Percentiles rank a stretch among this genome's conserved stretches.
Evolutionary conservation across 805 yeast species (phyloP).

Genomic region (Sugiyamaella chiloensis): DNA sequence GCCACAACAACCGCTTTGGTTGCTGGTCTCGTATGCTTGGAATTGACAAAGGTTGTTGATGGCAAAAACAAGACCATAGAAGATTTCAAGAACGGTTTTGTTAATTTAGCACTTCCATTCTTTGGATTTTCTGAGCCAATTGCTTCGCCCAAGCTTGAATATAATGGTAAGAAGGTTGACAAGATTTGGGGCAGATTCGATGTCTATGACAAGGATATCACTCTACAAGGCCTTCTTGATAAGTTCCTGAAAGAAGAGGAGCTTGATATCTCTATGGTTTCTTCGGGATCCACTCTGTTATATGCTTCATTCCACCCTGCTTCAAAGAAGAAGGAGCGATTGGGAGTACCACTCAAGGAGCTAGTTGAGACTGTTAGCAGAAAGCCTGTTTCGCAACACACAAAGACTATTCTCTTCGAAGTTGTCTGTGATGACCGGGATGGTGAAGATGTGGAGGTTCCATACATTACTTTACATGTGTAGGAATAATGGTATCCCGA

Average conservation of each 20-base stretch:
- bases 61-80: conserved; percentile 66
- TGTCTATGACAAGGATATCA: conserved; percentile 51
- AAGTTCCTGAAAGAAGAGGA: conserved; percentile 81
- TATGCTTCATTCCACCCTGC: conserved; percentile 95
- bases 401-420: conserved; percentile 78
- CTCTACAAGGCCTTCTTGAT: conserved; percentile 68
- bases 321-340: conserved; percentile 78
- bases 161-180: conserved; percentile 76
- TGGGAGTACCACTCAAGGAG: conserved; percentile 62
- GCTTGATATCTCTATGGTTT: conserved; percentile 83
- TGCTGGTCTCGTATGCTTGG: conserved; percentile 90
- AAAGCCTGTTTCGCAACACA: conserved; percentile 71
- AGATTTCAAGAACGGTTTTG: conserved; percentile 86
- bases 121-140: conserved; percentile 97
- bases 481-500: too few species aligned
- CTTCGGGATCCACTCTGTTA: conserved; percentile 82
- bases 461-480: conserved; percentile 69
- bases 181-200: conserved; percentile 95
- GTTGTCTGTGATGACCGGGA: conserved; percentile 86
- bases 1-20: conserved; percentile 99
- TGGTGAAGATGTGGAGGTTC: conserved; percentile 96
- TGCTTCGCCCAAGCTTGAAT: conserved; percentile 75
- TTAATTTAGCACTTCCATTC: conserved; percentile 90
- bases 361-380: conserved; percentile 82
- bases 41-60: conserved; percentile 85